These are phyloP conservation scores for Sphagnum fallax DNA, from an alignment of 228 moss, liverwort and hornwort genomes.

Conservation along the genomic window DNA sequence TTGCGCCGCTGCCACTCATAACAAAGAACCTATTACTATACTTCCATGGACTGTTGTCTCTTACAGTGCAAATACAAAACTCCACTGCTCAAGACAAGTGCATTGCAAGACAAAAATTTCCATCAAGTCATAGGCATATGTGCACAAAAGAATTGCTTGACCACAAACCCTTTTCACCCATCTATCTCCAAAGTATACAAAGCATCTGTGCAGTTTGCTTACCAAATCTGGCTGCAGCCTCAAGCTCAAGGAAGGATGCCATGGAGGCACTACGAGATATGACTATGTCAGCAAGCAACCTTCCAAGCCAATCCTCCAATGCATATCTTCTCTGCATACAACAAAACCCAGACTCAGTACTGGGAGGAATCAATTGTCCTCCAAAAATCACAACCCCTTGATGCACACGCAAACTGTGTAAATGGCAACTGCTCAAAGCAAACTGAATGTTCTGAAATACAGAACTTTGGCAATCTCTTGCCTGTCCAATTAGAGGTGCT, in stretches of 20 bases:
- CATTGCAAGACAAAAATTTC: too few species aligned
- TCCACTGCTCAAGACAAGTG: too few species aligned
- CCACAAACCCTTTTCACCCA: slow-evolving; percentile 56
- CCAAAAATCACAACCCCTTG: too few species aligned
- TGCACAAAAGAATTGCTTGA: too few species aligned
- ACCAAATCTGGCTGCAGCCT: slow-evolving; percentile 95
- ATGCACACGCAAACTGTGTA: too few species aligned
- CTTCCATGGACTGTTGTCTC: slow-evolving; percentile 23
- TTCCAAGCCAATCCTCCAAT: slow-evolving; percentile 89
- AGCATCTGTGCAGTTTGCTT: not conserved
- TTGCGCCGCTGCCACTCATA: slow-evolving; percentile 57
- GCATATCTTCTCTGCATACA: slow-evolving; percentile 82
- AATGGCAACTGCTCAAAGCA: too few species aligned
- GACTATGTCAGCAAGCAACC: slow-evolving; percentile 78
- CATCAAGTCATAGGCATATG: too few species aligned
- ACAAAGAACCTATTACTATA: slow-evolving; percentile 64
- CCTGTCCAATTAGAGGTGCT: too few species aligned
- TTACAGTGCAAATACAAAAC: too few species aligned
- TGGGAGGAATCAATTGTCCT: not conserved
- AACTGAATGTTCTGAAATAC: too few species aligned
- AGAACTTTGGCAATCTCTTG: too few species aligned
- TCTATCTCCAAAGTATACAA: too few species aligned
- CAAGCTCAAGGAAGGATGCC: slow-evolving; percentile 95
- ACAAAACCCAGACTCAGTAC: not conserved
- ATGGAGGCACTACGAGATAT: slow-evolving; percentile 93